A percentile compares a stretch with the other conserved stretches of the same genome.
Conservation (phyloP, 2,329 filamentous ascomycete genomes). For the Ascosphaera apis region DNA sequence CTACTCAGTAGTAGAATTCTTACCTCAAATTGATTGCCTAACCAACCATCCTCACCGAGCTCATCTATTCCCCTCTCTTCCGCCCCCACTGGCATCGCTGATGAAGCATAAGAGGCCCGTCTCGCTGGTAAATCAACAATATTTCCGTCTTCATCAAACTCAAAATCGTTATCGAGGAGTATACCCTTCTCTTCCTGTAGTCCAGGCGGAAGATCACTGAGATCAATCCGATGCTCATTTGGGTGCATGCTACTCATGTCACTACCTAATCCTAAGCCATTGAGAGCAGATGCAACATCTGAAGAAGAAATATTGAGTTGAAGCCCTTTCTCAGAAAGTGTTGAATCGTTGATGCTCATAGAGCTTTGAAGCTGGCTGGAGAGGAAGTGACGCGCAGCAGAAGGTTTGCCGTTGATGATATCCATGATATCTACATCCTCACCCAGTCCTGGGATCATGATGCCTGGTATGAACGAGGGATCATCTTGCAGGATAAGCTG, state of each 20-base stretch:
- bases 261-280: conserved; percentile 18
- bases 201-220: conserved; percentile 9
- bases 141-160: conserved; percentile 38
- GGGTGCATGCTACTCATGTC: conserved; percentile 19
- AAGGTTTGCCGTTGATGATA: conserved; percentile 11
- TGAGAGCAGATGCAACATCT: conserved; percentile 18
- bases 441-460: conserved; percentile 36
- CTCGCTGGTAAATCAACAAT: conserved; percentile 24
- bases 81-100: conserved; percentile 6
- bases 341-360: conserved; percentile 7
- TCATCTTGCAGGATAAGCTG: conserved; percentile 65
- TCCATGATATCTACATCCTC: conserved; percentile 27
- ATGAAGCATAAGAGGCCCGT: conserved; percentile 3
- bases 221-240: conserved; percentile 6
- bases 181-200: conserved; percentile 22
- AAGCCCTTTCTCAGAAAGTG: conserved; percentile 9
- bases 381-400: conserved; percentile 11
- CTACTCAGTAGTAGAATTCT: too few species aligned
- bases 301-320: conserved; percentile 27
- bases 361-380: conserved; percentile 15
- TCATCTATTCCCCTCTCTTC: conserved; percentile 8
- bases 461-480: conserved; percentile 50
- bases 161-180: conserved; percentile 32
- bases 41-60: conserved; percentile 10
- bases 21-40: not conserved